Percentiles rank a stretch among this genome's conserved stretches.
Conservation (phyloP, 2,329 filamentous ascomycete species). For the Xylariaceae sp. region DNA sequence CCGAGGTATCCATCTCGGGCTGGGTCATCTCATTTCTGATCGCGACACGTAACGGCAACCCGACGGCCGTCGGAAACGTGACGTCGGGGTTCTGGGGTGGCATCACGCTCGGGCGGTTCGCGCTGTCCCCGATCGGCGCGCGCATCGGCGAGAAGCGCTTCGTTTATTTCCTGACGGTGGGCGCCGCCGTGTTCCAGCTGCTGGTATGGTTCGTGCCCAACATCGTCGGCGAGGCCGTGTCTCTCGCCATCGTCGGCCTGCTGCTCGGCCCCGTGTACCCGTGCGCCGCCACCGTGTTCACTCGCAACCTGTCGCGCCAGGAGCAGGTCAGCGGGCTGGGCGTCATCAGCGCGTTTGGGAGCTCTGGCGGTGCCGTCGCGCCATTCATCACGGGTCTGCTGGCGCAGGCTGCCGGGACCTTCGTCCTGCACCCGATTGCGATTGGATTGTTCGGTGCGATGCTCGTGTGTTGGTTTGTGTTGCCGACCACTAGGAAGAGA, state of each 20-base stretch:
- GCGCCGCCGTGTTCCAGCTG: slow-evolving; percentile 72
- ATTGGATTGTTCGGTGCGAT: slow-evolving; percentile 70
- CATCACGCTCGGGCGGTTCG: slow-evolving; percentile 78
- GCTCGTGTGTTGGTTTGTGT: slow-evolving; percentile 67
- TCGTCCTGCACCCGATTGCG: slow-evolving; percentile 71
- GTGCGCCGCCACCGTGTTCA: slow-evolving; percentile 70
- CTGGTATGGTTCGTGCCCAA: slow-evolving; percentile 81
- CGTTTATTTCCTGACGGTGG: slow-evolving; percentile 67
- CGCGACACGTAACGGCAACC: slow-evolving; percentile 71
- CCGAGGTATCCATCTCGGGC: slow-evolving; percentile 82
- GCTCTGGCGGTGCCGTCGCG: slow-evolving; percentile 70
- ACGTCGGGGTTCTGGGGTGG: slow-evolving; percentile 75
- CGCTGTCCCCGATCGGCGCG: slow-evolving; percentile 70
- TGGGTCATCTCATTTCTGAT: slow-evolving; percentile 91
- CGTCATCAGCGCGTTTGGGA: slow-evolving; percentile 73
- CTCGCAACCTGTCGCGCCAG: slow-evolving; percentile 62
- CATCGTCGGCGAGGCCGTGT: slow-evolving; percentile 72
- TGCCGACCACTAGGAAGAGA: slow-evolving; percentile 66
- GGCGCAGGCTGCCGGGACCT: slow-evolving; percentile 67
- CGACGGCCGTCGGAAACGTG: slow-evolving; percentile 77
- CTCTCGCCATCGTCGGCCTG: slow-evolving; percentile 73
- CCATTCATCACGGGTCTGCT: slow-evolving; percentile 71
- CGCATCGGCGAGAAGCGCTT: slow-evolving; percentile 73
- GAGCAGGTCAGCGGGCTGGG: slow-evolving; percentile 70
- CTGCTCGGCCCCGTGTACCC: slow-evolving; percentile 82